Percentiles rank a stretch among this genome's conserved stretches.
phyloP scores from a whole-genome alignment of 2,329 filamentous ascomycete genomes.

The Samsoniella hepiali region DNA sequence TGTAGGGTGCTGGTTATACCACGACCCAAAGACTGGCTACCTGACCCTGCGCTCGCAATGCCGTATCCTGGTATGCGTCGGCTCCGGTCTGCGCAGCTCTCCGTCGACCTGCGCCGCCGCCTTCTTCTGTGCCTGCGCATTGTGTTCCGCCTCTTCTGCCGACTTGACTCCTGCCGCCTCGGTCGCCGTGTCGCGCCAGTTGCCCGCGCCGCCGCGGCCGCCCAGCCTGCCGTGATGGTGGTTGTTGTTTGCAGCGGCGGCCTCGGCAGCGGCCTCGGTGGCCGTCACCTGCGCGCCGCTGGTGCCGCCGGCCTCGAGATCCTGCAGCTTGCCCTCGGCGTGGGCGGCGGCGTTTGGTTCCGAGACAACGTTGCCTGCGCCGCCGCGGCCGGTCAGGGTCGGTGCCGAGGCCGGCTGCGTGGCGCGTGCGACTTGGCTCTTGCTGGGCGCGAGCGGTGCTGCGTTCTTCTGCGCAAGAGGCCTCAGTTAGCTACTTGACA shows the following conservation, averaged over 20 bases:
- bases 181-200: slow-evolving; percentile 35
- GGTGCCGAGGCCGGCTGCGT: slow-evolving; percentile 1
- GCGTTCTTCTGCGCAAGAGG: not conserved
- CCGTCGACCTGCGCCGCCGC: slow-evolving; percentile 35
- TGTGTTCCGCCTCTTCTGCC: slow-evolving; percentile 14
- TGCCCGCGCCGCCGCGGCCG: slow-evolving; percentile 53
- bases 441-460: not conserved
- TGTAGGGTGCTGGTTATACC: too few species aligned
- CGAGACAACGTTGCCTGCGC: slow-evolving; percentile 50
- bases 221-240: slow-evolving; percentile 25
- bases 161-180: not conserved
- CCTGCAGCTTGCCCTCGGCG: slow-evolving; percentile 20
- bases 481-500: not conserved
- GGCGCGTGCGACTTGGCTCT: not conserved
- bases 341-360: slow-evolving; percentile 28
- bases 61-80: not conserved
- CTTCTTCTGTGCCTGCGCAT: slow-evolving; percentile 27
- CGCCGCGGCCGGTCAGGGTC: slow-evolving; percentile 47
- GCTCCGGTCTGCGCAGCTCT: slow-evolving; percentile 26
- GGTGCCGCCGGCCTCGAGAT: slow-evolving; percentile 20
- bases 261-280: slow-evolving; percentile 27
- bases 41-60: not conserved
- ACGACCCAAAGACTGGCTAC: too few species aligned
- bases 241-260: slow-evolving; percentile 10
- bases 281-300: slow-evolving; percentile 25